These are phyloP conservation scores for Sistotremastrum niveocremeum DNA, from an alignment of 768 basidiomycete genomes.

Conservation along the genomic window DNA sequence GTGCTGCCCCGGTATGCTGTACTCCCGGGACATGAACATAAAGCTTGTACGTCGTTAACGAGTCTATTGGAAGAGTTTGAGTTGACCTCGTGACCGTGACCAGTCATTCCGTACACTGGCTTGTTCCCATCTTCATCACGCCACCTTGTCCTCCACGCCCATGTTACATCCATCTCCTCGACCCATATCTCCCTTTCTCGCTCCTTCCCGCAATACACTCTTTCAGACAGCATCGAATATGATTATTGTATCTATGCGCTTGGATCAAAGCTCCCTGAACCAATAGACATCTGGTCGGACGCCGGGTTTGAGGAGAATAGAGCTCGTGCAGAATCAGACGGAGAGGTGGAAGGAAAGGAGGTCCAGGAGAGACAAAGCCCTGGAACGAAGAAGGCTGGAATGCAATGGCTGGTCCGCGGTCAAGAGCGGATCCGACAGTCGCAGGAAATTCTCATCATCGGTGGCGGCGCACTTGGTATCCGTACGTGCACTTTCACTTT, in stretches of 20 bases:
- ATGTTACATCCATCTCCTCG: slow-evolving; percentile 25
- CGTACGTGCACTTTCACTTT: slow-evolving; percentile 27
- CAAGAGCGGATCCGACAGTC: slow-evolving; percentile 36
- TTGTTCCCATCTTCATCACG: slow-evolving; percentile 21
- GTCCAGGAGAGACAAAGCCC: background rate
- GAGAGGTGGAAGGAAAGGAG: background rate
- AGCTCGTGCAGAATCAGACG: slow-evolving; percentile 11
- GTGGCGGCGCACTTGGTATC: slow-evolving; percentile 62
- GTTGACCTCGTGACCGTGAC: background rate
- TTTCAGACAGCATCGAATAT: slow-evolving; percentile 27
- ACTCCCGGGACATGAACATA: slow-evolving; percentile 48
- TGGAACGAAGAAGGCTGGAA: slow-evolving; percentile 35
- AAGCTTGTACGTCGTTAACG: slow-evolving; percentile 34
- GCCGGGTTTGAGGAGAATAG: background rate
- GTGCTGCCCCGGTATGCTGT: slow-evolving; percentile 44
- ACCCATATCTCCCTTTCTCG: slow-evolving; percentile 32
- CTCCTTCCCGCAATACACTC: slow-evolving; percentile 33
- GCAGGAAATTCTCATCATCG: slow-evolving; percentile 45
- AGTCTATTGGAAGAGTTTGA: background rate
- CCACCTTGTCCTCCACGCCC: slow-evolving; percentile 29
- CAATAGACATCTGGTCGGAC: slow-evolving; percentile 38
- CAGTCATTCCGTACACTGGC: slow-evolving; percentile 42
- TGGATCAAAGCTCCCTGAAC: slow-evolving; percentile 40
- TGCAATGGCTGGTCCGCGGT: slow-evolving; percentile 36
- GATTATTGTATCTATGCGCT: slow-evolving; percentile 50